Evolutionary conservation across 345 rosid genomes (phyloP), one percentile per base, ranked within the genome.

Genomic region (Erucastrum elatum): DNA sequence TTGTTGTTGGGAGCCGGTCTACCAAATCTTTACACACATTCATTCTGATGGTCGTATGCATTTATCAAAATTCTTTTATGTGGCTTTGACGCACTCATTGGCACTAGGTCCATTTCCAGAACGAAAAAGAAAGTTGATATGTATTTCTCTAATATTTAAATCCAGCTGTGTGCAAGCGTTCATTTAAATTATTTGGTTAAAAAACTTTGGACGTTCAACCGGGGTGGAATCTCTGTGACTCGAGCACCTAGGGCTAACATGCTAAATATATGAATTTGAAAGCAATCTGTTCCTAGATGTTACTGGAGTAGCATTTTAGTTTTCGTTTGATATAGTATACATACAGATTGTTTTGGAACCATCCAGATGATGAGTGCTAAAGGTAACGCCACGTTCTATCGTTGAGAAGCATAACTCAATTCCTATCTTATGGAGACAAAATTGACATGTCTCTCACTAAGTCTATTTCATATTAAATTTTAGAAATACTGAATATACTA

Each of bases 341-440:
- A 12, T 61, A 60, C 6, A 44, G 39, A 26, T 27, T 29, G 64
- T 64, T 71, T 70, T 53, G 35, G 66, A 71, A 71, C 66, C 71
- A 71, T 65, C 37, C 16, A 71, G 33, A 25, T 21, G 5, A 67
- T 49, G 70, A 74, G 75, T 79, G 82, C 51, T 29, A 68, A 13
- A 68, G 66, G 66, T 51, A 74, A 62, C 8, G 82, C 78, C 82
- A 79, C 82, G 82, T 74, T 74, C 46, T 71, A 34, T 73, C n/a
- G 37, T 17, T 17, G 71, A 74, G 71, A 79, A 37, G 75, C 75
- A 79, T 74, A 35, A 49, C 27, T 74, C 60, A 79, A 5, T 63
- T 62, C 61, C 27, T 51, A 72, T 68, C 75, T 62, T 62, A 49
- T 21, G 70, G 82, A 74, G 82, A 74, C 82, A 79, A 73, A 62